Conservation (phyloP, 192 early-diverging fungal species). For the Spinellus fusiger region DNA sequence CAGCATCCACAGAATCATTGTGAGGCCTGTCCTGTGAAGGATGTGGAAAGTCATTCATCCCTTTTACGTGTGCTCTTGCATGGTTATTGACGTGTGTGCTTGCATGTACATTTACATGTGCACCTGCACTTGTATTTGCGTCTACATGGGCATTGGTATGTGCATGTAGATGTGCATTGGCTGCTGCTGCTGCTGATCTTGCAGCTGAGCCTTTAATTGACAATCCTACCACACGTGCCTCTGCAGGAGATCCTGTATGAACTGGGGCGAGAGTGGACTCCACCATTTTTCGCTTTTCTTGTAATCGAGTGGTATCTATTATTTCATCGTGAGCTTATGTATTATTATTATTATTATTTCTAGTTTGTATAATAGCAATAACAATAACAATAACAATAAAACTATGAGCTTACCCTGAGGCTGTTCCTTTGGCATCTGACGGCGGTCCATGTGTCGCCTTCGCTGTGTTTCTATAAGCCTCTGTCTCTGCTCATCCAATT, state of each 20-base stretch:
- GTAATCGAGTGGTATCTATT: background rate
- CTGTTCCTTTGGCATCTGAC: background rate
- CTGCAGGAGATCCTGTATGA: background rate
- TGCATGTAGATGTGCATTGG: background rate
- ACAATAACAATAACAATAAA: too few species aligned
- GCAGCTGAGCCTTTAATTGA: constrained; percentile 1
- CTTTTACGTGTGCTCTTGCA: too few species aligned
- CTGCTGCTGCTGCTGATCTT: background rate
- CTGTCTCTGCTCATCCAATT: background rate
- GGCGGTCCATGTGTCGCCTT: background rate
- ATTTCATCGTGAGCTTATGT: too few species aligned
- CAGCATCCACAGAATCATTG: background rate
- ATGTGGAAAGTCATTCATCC: background rate
- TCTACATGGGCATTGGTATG: background rate
- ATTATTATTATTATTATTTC: too few species aligned
- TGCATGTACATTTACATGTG: background rate
- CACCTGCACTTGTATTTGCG: background rate
- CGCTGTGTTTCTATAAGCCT: background rate
- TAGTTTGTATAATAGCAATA: too few species aligned
- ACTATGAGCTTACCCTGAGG: background rate
- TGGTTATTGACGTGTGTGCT: too few species aligned
- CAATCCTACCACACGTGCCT: too few species aligned
- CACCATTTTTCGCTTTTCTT: background rate
- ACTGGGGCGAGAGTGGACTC: background rate
- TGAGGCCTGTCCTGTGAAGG: background rate